Base-by-base conservation (phyloP, 139 green algal genomes). In the Chlorella sp. region DNA sequence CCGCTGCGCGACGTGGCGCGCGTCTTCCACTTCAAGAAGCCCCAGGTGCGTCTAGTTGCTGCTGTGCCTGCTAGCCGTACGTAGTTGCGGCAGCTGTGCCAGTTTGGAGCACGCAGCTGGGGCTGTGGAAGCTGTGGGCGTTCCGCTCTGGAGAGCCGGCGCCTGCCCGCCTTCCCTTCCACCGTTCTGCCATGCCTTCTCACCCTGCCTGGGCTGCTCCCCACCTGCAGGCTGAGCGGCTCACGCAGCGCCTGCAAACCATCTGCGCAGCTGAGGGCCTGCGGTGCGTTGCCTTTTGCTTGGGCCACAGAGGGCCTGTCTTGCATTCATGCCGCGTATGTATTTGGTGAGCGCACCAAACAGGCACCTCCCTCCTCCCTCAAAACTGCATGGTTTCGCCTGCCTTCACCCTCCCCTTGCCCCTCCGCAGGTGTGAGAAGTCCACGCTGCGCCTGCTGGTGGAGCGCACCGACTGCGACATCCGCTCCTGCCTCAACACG, bases 401-500 rank as follows among this genome's bases (percentile, higher is more conserved):
- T 54, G 8, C 11, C 11, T 11, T 54, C 8, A 19, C 46, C 8
- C 8, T 11, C 46, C 46, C 46, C 8, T 19, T 11, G 46, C 46
- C 46, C 8, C 8, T 54, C 46, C 46, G 51, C 51, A 60, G 51
- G 51, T 60, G 51, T 24, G 90, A 94, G 46, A 85, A 81, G 56
- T 86, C 89, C 58, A 93, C 93, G 30, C 85, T 97, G 81, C 83
- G 74, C 14, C 62, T 76, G 38, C 76, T 97, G 62, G 87, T 70
- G 28, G 88, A 94, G 38, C 77, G 87, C 34, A 79, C 88, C 60
- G 90, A 95, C 16, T 85, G 90, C 43, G 97, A 99, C 91, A 93
- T 99, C 60, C 90, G 97, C 24, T 83, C 95, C 16, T 98, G 93
- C 89, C 92, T 99, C 34, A 98, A 99, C 91, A 97, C 95, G 26